Base-by-base conservation (phyloP, 768 basidiomycete genomes). In the Lactifluus piperatus region DNA sequence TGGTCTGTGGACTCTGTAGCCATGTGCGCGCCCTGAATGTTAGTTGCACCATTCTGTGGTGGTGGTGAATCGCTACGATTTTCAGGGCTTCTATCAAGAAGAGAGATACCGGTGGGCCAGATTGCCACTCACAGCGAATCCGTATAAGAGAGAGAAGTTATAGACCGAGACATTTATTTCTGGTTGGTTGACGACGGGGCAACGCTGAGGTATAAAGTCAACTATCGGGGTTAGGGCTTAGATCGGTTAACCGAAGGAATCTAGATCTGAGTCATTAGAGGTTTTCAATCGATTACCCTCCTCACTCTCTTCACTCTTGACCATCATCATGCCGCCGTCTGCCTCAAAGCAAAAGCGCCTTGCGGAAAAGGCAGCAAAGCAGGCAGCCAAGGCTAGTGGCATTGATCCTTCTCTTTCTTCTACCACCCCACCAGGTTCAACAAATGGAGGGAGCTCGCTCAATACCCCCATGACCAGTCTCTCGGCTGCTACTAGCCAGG, bases 271-370 rank as follows among this genome's bases (percentile, higher is more conserved):
- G 1, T 5, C 16, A 20, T 41, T 36, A n/a, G n/a, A 16, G n/a
- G 24, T 52, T 56, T 39, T 41, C 22, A 51, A 59, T 56, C 62
- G 54, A 64, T 64, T 34, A 37, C 39, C 20, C 13, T 26, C 2
- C 20, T 30, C 45, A 20, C 49, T 29, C 29, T 3, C 30, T 22
- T 46, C 24, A 20, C 20, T 18, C 20, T 50, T 46, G 20, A 56
- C 24, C 36, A 57, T 37, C 36, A 30, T 65, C 47, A 88, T 87
- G 86, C 67, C 89, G 0, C 88, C 88, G 47, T 91, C 89, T 53
- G 79, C 86, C 26, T 88, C 89, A 48, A 91, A 91, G 71, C 91
- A 93, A 73, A 97, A 97, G 73, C 84, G 95, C 49, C 82, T 97
- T 57, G 94, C 91, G 62, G 94, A 95, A 73, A 97, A 97, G 73